Evolutionary conservation across 1,284 basidiomycete genomes (phyloP).

Genomic region (Fomitiporia mediterranea): DNA sequence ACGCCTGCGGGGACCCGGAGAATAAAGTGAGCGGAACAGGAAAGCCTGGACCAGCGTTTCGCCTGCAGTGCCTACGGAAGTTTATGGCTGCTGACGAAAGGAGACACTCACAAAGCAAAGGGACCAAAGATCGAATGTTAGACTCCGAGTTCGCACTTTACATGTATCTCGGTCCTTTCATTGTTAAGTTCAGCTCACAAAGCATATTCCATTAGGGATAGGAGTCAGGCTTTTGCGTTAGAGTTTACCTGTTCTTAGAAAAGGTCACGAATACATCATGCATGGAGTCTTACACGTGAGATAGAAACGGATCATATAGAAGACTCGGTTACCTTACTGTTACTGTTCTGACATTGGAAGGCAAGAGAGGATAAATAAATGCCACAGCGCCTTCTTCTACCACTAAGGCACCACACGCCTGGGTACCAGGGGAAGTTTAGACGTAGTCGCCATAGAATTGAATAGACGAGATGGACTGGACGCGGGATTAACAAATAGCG

Average conservation of each 20-base stretch:
- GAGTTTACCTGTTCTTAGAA: not conserved
- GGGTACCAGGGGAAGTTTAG: not conserved
- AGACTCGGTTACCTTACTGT: not conserved
- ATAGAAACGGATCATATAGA: not conserved
- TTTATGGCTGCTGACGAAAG: too few species aligned
- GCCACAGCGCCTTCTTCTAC: not conserved
- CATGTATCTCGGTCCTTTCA: not conserved
- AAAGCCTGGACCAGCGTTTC: not conserved
- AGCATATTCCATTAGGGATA: not conserved
- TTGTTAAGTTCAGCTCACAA: not conserved
- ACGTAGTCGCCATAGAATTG: not conserved
- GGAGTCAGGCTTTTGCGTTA: not conserved
- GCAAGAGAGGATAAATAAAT: not conserved
- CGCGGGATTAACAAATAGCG: not conserved
- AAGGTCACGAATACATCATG: not conserved
- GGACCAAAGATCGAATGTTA: not conserved
- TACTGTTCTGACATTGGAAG: not conserved
- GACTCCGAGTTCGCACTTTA: not conserved
- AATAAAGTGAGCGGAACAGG: not conserved
- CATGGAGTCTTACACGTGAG: not conserved
- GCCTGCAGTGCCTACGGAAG: not conserved
- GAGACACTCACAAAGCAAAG: too few species aligned
- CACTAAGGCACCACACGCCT: not conserved
- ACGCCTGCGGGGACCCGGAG: not conserved
- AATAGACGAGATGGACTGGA: not conserved